Conservation (phyloP, 1,139 yeast species). For the Pichia sp. region DNA sequence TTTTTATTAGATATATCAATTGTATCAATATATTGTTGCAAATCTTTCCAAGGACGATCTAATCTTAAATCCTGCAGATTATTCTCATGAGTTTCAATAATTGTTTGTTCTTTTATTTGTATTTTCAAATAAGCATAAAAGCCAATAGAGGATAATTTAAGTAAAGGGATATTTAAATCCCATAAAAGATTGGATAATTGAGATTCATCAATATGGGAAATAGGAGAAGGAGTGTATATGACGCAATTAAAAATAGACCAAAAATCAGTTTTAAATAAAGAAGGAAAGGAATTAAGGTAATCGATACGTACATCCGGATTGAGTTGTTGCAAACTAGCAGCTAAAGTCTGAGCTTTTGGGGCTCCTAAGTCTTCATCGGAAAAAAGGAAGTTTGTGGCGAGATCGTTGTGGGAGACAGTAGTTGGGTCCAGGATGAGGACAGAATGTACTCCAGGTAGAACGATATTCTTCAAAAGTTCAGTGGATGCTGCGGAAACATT, state of each 20-base stretch:
- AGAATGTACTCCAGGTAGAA: conserved; percentile 73
- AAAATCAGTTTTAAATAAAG: conserved; percentile 30
- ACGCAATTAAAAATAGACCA: conserved; percentile 55
- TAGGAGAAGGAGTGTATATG: conserved; percentile 36
- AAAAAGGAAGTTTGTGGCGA: conserved; percentile 61
- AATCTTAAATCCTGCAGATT: conserved; percentile 60
- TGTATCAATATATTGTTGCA: conserved; percentile 46
- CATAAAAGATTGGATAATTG: conserved; percentile 38
- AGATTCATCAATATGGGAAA: conserved; percentile 2
- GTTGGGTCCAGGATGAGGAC: conserved; percentile 53
- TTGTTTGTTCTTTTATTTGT: conserved; percentile 47
- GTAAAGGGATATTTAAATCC: conserved; percentile 38
- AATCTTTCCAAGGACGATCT: conserved; percentile 70
- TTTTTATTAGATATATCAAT: conserved; percentile 45
- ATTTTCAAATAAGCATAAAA: conserved; percentile 63
- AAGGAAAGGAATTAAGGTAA: conserved; percentile 29
- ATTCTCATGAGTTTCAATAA: conserved; percentile 68
- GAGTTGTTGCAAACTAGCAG: conserved; percentile 44
- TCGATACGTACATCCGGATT: conserved; percentile 53
- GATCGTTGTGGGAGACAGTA: conserved; percentile 38
- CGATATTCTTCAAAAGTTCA: conserved; percentile 72
- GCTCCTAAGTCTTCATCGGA: conserved; percentile 41
- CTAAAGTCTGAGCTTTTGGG: conserved; percentile 37
- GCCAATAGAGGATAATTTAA: conserved; percentile 51
- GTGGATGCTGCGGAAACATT: conserved; percentile 56